A percentile compares a stretch with the other conserved stretches of the same genome.
phyloP scores from a whole-genome alignment of 352 stramenopile species.

The Paralagenidium karlingii region DNA sequence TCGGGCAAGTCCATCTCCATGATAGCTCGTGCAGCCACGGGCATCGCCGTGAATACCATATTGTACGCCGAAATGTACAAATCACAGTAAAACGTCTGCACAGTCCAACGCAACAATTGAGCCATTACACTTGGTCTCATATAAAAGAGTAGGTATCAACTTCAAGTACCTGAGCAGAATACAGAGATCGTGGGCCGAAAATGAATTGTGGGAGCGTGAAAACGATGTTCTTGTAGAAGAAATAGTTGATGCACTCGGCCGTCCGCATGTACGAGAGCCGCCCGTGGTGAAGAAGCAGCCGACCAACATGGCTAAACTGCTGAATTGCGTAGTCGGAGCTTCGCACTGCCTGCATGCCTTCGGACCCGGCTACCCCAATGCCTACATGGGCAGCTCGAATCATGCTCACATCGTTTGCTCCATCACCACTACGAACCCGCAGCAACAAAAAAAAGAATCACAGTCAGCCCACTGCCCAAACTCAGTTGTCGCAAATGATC shows the following conservation, averaged over 20 bases:
- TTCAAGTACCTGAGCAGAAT: constrained; percentile 61
- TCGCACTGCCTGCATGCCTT: constrained; percentile 86
- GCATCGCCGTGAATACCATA: constrained; percentile 85
- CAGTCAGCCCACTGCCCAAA: constrained; percentile 10
- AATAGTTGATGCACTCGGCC: constrained; percentile 93
- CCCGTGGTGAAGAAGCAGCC: constrained; percentile 68
- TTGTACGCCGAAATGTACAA: constrained; percentile 91
- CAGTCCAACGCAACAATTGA: no score
- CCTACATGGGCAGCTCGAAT: constrained; percentile 98
- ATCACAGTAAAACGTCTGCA: constrained; percentile 63
- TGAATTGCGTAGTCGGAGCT: constrained; percentile 72
- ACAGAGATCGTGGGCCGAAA: constrained; percentile 75
- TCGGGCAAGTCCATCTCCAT: constrained; percentile 73
- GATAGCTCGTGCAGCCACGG: constrained; percentile 69
- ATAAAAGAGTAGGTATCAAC: background rate
- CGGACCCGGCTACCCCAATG: constrained; percentile 95
- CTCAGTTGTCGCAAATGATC: constrained; percentile 24
- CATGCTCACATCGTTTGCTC: constrained; percentile 99
- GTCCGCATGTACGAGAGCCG: constrained; percentile 95
- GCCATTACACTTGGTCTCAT: background rate
- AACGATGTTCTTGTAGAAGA: constrained; percentile 99
- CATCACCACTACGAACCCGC: constrained; percentile 84
- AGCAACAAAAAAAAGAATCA: background rate
- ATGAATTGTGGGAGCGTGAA: constrained; percentile 85
- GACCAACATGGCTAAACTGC: constrained; percentile 69